Conservation (phyloP, 2,329 filamentous ascomycete species). For the Alternaria longipes region DNA sequence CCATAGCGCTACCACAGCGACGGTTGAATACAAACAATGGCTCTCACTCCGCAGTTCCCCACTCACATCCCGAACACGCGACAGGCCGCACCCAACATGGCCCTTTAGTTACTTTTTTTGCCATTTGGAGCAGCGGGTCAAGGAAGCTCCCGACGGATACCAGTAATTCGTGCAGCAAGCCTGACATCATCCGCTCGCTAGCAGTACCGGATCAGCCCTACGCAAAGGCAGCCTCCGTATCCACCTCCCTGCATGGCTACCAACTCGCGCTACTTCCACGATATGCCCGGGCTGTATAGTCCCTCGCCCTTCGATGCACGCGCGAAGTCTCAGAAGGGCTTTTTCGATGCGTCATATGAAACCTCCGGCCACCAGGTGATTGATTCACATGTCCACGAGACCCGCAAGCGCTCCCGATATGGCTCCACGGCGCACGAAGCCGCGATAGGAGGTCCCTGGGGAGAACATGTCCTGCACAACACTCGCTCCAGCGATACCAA, state of each 20-base stretch:
- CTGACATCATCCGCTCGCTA: constrained; percentile 24
- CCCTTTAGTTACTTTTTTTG: constrained; percentile 22
- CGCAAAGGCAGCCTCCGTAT: constrained; percentile 31
- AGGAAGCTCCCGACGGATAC: constrained; percentile 11
- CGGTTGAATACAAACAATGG: constrained; percentile 29
- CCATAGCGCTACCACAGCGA: constrained; percentile 19
- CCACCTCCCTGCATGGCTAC: constrained; percentile 36
- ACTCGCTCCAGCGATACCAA: constrained; percentile 37
- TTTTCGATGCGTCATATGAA: constrained; percentile 37
- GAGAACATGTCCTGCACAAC: constrained; percentile 23
- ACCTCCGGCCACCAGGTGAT: constrained; percentile 43
- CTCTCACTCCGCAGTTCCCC: constrained; percentile 22
- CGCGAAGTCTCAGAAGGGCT: constrained; percentile 23
- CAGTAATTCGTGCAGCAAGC: constrained; percentile 12
- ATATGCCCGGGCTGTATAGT: constrained; percentile 43
- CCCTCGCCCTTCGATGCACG: constrained; percentile 28
- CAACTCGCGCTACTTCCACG: constrained; percentile 28
- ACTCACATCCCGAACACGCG: constrained; percentile 13
- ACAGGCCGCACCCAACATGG: constrained; percentile 28
- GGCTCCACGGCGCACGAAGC: constrained; percentile 24
- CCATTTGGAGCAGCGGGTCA: constrained; percentile 13
- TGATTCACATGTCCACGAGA: constrained; percentile 39
- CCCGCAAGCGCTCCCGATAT: constrained; percentile 43
- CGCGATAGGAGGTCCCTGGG: constrained; percentile 31
- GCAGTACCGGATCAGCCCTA: constrained; percentile 8